A percentile compares a stretch with the other conserved stretches of the same genome.
phyloP scores from a whole-genome alignment of 345 rosid species.

The Carallia brachiata region DNA sequence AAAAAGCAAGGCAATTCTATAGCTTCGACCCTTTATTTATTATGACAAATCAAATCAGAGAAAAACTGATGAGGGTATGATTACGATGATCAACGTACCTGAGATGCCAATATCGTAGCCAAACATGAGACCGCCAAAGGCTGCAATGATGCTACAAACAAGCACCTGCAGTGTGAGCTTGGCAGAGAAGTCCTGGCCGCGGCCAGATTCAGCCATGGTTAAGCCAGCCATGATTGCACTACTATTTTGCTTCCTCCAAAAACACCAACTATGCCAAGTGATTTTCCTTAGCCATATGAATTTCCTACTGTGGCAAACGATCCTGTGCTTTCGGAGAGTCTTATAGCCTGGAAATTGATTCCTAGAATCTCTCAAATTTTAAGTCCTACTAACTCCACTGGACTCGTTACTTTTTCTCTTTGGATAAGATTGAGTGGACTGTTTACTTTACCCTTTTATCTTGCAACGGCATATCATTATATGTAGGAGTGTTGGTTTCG shows the following conservation, averaged over 20 bases:
- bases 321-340: no score
- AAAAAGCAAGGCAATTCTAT: not conserved
- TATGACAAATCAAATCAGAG: not conserved
- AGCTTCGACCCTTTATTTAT: not conserved
- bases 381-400: no score
- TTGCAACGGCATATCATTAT: no score
- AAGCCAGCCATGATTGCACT: conserved; percentile 27
- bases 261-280: no score
- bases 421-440: no score
- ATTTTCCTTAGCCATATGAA: no score
- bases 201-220: conserved; percentile 22
- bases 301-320: no score
- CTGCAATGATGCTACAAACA: conserved; percentile 46
- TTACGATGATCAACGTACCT: conserved; percentile 19
- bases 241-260: not conserved
- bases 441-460: no score
- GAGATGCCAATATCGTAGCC: conserved; percentile 64
- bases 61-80: not conserved
- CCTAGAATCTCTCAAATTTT: no score
- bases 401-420: no score
- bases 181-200: conserved; percentile 24
- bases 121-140: conserved; percentile 61
- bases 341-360: no score
- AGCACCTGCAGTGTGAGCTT: conserved; percentile 46
- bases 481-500: no score